Evolutionary conservation across 108 stramenopile species (phyloP), one percentile per base, ranked within the genome.

Genomic region (Heterococcus sp.): DNA sequence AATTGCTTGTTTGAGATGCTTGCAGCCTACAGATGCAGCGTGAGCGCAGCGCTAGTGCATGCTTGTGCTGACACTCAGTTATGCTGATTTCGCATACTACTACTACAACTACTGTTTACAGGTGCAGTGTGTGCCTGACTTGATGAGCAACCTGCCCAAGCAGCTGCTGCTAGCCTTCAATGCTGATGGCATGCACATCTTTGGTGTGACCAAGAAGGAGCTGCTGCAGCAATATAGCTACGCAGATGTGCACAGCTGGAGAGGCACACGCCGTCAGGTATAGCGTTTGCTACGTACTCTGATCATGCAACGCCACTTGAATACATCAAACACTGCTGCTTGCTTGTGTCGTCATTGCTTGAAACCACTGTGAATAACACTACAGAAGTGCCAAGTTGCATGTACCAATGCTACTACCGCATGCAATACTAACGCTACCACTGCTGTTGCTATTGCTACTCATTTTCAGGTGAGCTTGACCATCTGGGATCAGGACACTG

Each of bases 201-300:
- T 87, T 73, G 79, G 77, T 66, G 69, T 74, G 32, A 39, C 82
- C 67, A 29, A 65, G 66, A 64, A 76, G 32, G 74, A 76, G 65
- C 71, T 78, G 37, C 8, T 88, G 72, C 40, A 82, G 66, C 38
- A 67, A 38, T 90, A 85, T 81, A 83, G 89, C 74, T 90, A 82
- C 86, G 83, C 88, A 33, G 90, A 90, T 72, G 76, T 90, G 35
- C 86, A 87, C 86, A 76, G 89, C 36, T 90, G 90, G 90, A 85
- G 90, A 34, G 90, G 90, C 3, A 85, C 76, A 2, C 36, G 76
- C 2, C 85, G 65, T 67, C 85, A 76, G 76, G 76, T 76, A 28
- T 1, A 67, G 4, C 38, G 46, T 58, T 21, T 58, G 46, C n/a
- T n/a, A n/a, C n/a, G n/a, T n/a, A n/a, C n/a, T n/a, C n/a, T n/a